Evolutionary conservation across 176 grass and related monocot species (phyloP).

Genomic region (Triticum dicoccoides): DNA sequence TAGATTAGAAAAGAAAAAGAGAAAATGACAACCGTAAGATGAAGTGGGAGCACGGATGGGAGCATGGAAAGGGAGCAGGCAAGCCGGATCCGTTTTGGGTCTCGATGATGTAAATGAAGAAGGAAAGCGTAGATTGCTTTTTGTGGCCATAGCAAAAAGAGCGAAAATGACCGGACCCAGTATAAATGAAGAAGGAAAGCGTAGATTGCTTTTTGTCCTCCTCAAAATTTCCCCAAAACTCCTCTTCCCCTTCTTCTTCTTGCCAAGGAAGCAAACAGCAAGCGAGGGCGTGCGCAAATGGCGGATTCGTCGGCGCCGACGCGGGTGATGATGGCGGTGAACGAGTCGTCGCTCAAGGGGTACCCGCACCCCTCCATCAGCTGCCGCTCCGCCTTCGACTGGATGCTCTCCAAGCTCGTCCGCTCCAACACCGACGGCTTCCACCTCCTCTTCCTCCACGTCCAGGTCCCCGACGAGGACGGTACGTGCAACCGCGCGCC

Average conservation of each 20-base stretch:
- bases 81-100: too few species aligned
- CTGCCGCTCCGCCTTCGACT: constrained; percentile 82
- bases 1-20: too few species aligned
- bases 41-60: too few species aligned
- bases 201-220: background rate
- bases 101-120: too few species aligned
- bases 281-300: constrained; percentile 30
- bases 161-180: background rate
- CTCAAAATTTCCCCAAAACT: constrained; percentile 36
- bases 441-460: constrained; percentile 80
- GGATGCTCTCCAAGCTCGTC: constrained; percentile 88
- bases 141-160: constrained; percentile 18
- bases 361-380: constrained; percentile 95
- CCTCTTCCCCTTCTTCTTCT: background rate
- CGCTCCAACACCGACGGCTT: constrained; percentile 79
- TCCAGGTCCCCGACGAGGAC: constrained; percentile 92
- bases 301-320: constrained; percentile 56
- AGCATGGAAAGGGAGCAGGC: too few species aligned
- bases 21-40: too few species aligned
- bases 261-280: constrained; percentile 33
- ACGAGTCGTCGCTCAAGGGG: constrained; percentile 84
- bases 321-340: constrained; percentile 82
- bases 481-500: constrained; percentile 30
- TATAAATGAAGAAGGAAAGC: constrained; percentile 7
- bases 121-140: too few species aligned